Evolutionary conservation across 345 rosid species (phyloP), one percentile per base, ranked within the genome.

Genomic region (Cardamine resedifolia): DNA sequence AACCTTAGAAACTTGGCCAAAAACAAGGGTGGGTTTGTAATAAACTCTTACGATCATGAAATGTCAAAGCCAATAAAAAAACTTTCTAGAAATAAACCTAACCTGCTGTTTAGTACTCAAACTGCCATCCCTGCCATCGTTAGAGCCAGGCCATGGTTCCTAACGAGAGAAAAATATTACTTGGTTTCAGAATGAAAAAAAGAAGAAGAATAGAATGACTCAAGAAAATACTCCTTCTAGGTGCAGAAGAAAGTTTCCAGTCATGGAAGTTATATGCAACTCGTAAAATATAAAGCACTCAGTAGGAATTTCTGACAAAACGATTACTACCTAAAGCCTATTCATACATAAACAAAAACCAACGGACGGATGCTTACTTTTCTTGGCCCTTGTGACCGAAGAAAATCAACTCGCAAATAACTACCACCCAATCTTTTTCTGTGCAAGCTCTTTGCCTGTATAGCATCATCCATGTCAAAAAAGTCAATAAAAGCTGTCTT

Each of bases 401-500:
- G 86, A 68, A 83, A 95, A 79, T 95, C 99, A 10, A 95, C 99
- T 28, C 96, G 96, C 73, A 95, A 77, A 76, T 79, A 87, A 4
- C 91, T 96, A 51, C 92, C 89, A 55, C 92, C 96, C 31, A 91
- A 72, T 61, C 83, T 86, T 83, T 78, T 88, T 15, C 96, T 96
- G 50, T 86, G 90, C 89, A 95, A 78, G 78, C 66, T 88, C 82
- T 61, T 95, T 87, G 90, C 99, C 74, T 79, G 84, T 24, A 80
- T 27, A 36, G 99, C 99, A 66, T 88, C 98, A 26, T 91, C 96
- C 66, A 90, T 51, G 68, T 78, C 81, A 26, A 44, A 68, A 70
- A 72, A 95, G 77, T 88, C 99, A 31, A 95, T 60, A 56, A 82
- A 84, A 20, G 94, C 99, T 58, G 90, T 87, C 76, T 84, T 85